Evolutionary conservation across 768 basidiomycete species (phyloP).

Genomic region (Podaxis sp.): DNA sequence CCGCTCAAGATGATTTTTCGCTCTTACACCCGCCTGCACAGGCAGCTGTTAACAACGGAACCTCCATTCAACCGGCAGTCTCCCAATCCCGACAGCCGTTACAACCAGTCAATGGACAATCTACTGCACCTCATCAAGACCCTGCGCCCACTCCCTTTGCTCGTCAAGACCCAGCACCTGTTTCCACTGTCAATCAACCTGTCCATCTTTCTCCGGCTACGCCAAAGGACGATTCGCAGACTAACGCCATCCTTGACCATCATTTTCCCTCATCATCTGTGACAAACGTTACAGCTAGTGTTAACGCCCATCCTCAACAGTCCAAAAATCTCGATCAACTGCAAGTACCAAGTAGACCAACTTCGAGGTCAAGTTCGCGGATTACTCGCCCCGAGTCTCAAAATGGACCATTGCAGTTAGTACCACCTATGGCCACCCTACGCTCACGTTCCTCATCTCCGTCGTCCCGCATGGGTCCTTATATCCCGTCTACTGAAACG

Average conservation of each 20-base stretch:
- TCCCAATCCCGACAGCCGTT: not conserved
- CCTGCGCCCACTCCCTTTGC: not conserved
- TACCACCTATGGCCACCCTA: not conserved
- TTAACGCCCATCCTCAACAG: not conserved
- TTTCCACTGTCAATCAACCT: not conserved
- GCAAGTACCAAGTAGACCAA: not conserved
- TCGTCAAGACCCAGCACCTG: not conserved
- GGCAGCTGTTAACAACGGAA: not conserved
- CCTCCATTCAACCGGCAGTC: not conserved
- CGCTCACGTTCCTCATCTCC: not conserved
- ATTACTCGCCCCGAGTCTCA: not conserved
- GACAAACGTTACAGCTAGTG: not conserved
- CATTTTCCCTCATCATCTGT: not conserved
- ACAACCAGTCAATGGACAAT: not conserved
- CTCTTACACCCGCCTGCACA: not conserved
- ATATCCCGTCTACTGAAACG: not conserved
- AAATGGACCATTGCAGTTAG: not conserved
- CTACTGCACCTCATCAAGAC: not conserved
- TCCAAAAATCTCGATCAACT: not conserved
- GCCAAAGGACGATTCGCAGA: not conserved
- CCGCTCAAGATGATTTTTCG: not conserved
- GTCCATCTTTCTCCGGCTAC: not conserved
- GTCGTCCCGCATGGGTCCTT: conserved; percentile 8
- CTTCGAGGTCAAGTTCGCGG: not conserved
- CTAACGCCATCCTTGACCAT: not conserved